Evolutionary conservation across 2,329 filamentous ascomycete genomes (phyloP).

Genomic region (Paraconiothyrium brasiliense): DNA sequence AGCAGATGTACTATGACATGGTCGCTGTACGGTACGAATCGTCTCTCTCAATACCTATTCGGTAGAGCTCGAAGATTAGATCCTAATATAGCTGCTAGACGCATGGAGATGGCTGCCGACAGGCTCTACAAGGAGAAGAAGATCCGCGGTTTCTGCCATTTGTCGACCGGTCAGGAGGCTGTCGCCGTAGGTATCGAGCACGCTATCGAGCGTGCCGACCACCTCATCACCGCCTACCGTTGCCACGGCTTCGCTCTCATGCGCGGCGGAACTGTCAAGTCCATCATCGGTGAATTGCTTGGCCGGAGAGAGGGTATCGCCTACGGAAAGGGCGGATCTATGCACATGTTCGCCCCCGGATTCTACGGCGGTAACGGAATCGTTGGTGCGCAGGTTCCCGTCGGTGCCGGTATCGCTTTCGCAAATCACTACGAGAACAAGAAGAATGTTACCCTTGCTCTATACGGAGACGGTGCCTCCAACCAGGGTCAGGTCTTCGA

Average conservation of each 20-base stretch:
- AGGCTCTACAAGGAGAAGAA: slow-evolving; percentile 99
- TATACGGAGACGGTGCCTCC: slow-evolving; percentile 97
- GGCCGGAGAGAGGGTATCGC: slow-evolving; percentile 96
- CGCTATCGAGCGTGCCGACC: slow-evolving; percentile 88
- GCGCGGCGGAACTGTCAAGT: slow-evolving; percentile 89
- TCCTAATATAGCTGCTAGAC: slow-evolving; percentile 63
- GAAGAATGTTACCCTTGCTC: slow-evolving; percentile 85
- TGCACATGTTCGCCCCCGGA: slow-evolving; percentile 99
- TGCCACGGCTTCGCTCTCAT: slow-evolving; percentile 99
- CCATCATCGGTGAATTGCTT: slow-evolving; percentile 94
- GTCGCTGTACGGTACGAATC: slow-evolving; percentile 83
- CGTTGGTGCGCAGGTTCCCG: slow-evolving; percentile 96
- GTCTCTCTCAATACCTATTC: neutral
- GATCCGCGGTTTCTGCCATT: slow-evolving; percentile 99
- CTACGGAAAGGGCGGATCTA: slow-evolving; percentile 98
- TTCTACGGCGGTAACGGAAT: slow-evolving; percentile 99
- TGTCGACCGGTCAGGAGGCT: slow-evolving; percentile 97
- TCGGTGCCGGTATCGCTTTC: slow-evolving; percentile 95
- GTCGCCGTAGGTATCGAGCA: slow-evolving; percentile 97
- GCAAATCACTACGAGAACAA: slow-evolving; percentile 92
- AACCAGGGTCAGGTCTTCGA: slow-evolving; percentile 99
- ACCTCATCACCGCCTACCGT: slow-evolving; percentile 97
- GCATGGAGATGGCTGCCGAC: slow-evolving; percentile 99
- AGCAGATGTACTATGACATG: slow-evolving; percentile 99
- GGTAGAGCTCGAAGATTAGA: neutral